These are phyloP conservation scores for Salisapilia sapeloensis DNA, from an alignment of 352 stramenopile genomes.

Conservation along the genomic window DNA sequence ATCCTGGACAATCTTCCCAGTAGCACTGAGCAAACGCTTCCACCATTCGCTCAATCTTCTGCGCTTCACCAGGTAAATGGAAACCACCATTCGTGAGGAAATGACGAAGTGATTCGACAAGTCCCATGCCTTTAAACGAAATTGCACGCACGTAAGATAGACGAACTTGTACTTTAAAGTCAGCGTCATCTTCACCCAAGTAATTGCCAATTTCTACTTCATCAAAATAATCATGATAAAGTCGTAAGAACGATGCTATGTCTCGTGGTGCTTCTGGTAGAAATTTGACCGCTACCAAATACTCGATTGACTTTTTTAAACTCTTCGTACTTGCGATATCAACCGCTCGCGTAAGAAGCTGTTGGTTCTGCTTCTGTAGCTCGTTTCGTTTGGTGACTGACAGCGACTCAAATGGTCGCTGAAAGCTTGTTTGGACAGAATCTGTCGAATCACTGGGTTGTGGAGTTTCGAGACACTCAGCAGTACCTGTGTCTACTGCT, in stretches of 20 bases:
- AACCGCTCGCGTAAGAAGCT: slow-evolving; percentile 61
- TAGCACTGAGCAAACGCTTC: slow-evolving; percentile 96
- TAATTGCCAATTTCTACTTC: slow-evolving; percentile 89
- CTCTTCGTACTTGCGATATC: slow-evolving; percentile 69
- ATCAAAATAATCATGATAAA: slow-evolving; percentile 89
- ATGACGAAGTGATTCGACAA: slow-evolving; percentile 92
- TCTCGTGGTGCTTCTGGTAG: slow-evolving; percentile 75
- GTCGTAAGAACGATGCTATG: slow-evolving; percentile 88
- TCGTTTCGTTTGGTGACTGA: slow-evolving; percentile 71
- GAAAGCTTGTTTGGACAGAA: too few species aligned
- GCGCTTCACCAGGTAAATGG: slow-evolving; percentile 91
- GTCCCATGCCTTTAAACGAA: slow-evolving; percentile 94
- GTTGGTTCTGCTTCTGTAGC: slow-evolving; percentile 66
- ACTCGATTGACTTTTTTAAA: slow-evolving; percentile 77
- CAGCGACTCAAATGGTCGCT: slow-evolving; percentile 21
- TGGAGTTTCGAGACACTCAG: slow-evolving; percentile 3
- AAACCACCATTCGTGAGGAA: slow-evolving; percentile 97
- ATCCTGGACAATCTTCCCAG: slow-evolving; percentile 84
- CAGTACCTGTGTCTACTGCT: too few species aligned
- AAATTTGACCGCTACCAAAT: slow-evolving; percentile 74
- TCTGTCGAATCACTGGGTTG: neutral
- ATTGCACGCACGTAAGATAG: slow-evolving; percentile 92
- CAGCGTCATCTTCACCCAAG: slow-evolving; percentile 83
- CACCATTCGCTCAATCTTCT: slow-evolving; percentile 97
- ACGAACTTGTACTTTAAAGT: slow-evolving; percentile 85